A percentile compares a stretch with the other conserved stretches of the same genome.
phyloP scores from a whole-genome alignment of 1,284 basidiomycete species.

The Tylopilus orsonianus region DNA sequence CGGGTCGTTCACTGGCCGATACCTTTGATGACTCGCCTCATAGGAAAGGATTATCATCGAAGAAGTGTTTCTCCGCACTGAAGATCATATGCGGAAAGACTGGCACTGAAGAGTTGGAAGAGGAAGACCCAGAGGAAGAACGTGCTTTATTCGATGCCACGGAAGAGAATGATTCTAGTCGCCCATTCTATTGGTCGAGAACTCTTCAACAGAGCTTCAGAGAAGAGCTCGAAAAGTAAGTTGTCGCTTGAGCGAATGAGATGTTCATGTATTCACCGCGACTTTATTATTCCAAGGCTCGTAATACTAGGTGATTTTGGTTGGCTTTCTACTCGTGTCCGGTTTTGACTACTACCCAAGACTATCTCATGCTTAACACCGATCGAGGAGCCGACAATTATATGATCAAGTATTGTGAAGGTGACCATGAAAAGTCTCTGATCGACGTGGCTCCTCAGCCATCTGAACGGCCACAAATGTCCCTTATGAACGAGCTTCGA shows the following conservation, averaged over 20 bases:
- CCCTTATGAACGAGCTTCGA: constrained; percentile 66
- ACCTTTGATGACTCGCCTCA: constrained; percentile 82
- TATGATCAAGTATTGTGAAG: constrained; percentile 86
- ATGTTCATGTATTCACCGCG: constrained; percentile 7
- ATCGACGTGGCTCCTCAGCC: constrained; percentile 78
- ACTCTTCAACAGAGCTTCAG: constrained; percentile 77
- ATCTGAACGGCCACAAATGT: constrained; percentile 61
- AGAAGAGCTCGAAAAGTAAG: constrained; percentile 84
- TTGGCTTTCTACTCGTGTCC: neutral
- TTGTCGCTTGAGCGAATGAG: constrained; percentile 2
- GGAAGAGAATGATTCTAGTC: constrained; percentile 49
- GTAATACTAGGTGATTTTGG: constrained; percentile 67
- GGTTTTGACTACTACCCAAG: constrained; percentile 38
- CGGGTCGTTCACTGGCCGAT: constrained; percentile 79
- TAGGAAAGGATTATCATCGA: constrained; percentile 60
- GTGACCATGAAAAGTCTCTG: constrained; percentile 67
- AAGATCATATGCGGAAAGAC: constrained; percentile 80
- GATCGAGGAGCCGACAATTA: constrained; percentile 84
- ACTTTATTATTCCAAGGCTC: constrained; percentile 47
- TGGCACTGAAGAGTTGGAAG: constrained; percentile 72
- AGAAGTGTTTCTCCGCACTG: constrained; percentile 63
- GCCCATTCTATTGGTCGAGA: constrained; percentile 81
- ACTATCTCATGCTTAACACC: constrained; percentile 89
- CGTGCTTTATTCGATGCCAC: constrained; percentile 61
- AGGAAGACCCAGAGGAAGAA: constrained; percentile 68